These are phyloP conservation scores for Aspergillus sp. DNA, from an alignment of 2,329 filamentous ascomycete genomes.

Conservation along the genomic window DNA sequence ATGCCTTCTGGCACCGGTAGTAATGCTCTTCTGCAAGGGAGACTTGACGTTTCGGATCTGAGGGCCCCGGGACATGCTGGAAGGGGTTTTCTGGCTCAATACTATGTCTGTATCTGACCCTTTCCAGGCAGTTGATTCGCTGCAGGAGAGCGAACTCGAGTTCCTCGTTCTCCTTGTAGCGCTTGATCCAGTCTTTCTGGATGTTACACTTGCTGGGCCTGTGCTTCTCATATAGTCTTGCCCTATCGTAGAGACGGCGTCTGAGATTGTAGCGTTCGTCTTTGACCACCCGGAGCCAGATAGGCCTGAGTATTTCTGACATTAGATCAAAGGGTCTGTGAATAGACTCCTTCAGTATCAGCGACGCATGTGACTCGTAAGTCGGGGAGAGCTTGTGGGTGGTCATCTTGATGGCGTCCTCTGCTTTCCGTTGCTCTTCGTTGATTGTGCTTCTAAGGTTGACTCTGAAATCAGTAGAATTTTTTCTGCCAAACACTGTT, in stretches of 20 bases:
- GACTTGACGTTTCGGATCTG: neutral
- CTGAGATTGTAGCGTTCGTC: neutral
- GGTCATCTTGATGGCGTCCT: neutral
- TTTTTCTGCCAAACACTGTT: neutral
- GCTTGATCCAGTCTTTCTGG: neutral
- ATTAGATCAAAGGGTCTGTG: neutral
- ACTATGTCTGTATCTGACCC: neutral
- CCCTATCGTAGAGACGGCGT: neutral
- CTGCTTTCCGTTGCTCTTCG: neutral
- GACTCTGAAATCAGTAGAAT: neutral
- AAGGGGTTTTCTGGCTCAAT: neutral
- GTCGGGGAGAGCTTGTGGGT: neutral
- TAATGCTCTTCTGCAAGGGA: neutral
- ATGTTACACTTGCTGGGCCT: neutral
- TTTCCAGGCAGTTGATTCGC: neutral
- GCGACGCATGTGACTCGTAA: neutral
- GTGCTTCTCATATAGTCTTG: neutral
- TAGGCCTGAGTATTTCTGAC: neutral
- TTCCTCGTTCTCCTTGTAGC: neutral
- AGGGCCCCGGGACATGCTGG: neutral
- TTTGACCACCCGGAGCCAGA: neutral
- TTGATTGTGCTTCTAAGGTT: neutral
- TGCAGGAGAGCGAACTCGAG: neutral
- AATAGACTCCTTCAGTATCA: neutral
- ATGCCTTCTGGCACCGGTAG: neutral